Base-by-base conservation (phyloP, 2,329 filamentous ascomycete species). In the Beauveria rudraprayagi region DNA sequence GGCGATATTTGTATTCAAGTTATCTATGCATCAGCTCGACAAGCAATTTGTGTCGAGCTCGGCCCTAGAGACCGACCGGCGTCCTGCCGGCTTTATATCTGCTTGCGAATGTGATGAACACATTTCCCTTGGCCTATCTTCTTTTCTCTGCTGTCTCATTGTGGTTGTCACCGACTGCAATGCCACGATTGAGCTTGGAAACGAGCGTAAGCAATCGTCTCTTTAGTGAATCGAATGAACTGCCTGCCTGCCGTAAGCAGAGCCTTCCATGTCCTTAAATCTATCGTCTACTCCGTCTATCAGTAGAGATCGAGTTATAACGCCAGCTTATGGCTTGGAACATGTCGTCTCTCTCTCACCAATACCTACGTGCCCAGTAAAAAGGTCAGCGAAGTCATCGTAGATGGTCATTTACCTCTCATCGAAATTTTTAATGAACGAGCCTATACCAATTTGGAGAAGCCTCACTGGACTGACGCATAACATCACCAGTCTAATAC, bases 31-130 rank as follows among this genome's bases (percentile, higher is more conserved):
- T 74, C 68, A 77, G 79, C 80, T 60, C 51, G 81, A 75, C 80
- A 78, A 78, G 72, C 68, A 76, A 78, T 79, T 44, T 71, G 73
- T 82, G 80, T 82, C 80, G 77, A 83, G 84, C 83, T 78, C 85
- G 85, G 85, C 85, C 84, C 85, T 75, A 87, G 84, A 88, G 85
- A 83, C 85, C 85, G 85, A 88, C 84, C 84, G 85, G 85, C 84
- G 72, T 71, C 69, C 70, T 83, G 84, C 85, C 85, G 84, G 84
- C 84, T 71, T 72, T 70, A 72, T 71, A 70, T 69, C 68, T 69
- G 67, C 65, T 67, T 63, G 67, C 57, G 66, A 72, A 73, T 72
- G 74, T 77, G 75, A 76, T 69, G 70, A 65, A 66, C 66, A 66
- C 67, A 61, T 61, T 61, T 59, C 56, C 56, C 46, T 61, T 56